Base-by-base conservation (phyloP, 495 filamentous ascomycete genomes). In the Penicillium argentinense region DNA sequence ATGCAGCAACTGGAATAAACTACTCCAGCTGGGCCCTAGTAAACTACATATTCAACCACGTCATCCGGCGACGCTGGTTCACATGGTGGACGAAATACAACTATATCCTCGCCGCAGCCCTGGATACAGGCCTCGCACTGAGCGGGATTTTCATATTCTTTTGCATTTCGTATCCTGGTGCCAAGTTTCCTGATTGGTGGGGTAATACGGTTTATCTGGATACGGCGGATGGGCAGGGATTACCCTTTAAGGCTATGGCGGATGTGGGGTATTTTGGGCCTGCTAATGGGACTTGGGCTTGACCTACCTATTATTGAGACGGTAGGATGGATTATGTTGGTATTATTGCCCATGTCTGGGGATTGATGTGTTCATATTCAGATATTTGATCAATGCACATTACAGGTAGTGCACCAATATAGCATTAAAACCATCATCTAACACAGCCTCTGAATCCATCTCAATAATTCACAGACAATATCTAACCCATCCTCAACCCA, bases 11-110 rank as follows among this genome's bases (percentile, higher is more conserved):
- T n/a, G 71, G 71, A 9, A 76, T 74, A 42, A 76, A 74, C 47
- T 74, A 76, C 42, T 71, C 68, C 34, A 72, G 68, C 48, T 74
- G 71, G 70, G 70, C 69, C 12, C 56, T 76, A 21, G 71, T 76
- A 45, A 73, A 73, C 50, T 62, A 72, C 18, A 41, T 69, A 42
- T 76, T 76, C 62, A 71, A 73, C 47, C 55, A 67, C 49, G 47
- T 69, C 45, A 66, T 73, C 38, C 67, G 66, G 30, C 56, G 56
- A 9, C 58, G 42, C 8, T 69, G 59, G 48, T 70, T 69, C 32
- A 62, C 64, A 30, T 75, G 72, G 72, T 73, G 70, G 67, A 56
- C 58, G 11, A 64, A 64, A 42, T 64, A 64, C 42, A 64, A 66
- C 32, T 66, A 63, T 30, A 52, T 68, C 17, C 45, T 68, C 11